Percentiles rank a stretch among this genome's conserved stretches.
Conservation (phyloP, 805 yeast species). For the Danielia reshetovae region DNA sequence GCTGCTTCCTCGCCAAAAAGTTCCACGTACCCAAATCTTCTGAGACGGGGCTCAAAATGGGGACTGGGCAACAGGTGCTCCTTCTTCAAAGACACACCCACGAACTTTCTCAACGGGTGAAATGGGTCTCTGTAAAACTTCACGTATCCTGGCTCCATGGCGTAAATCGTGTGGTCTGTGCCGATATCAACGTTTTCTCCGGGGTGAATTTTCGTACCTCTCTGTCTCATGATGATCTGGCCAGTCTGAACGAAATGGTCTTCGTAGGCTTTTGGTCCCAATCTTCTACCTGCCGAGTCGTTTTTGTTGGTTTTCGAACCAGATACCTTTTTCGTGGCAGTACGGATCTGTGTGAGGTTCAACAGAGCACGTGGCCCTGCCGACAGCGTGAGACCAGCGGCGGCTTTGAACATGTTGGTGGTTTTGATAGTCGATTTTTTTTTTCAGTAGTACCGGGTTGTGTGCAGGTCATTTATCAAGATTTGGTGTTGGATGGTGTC, state of each 20-base stretch:
- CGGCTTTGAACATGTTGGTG: no score
- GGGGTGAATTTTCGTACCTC: conserved; percentile 93
- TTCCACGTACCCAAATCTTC: conserved; percentile 74
- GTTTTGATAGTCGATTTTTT: no score
- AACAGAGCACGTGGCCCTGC: no score
- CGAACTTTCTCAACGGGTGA: conserved; percentile 87
- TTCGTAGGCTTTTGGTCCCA: conserved; percentile 87
- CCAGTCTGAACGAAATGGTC: conserved; percentile 76
- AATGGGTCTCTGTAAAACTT: conserved; percentile 92
- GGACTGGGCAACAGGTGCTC: conserved; percentile 74
- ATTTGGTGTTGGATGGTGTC: no score
- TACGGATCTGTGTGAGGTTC: conserved; percentile 63
- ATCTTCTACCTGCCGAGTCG: conserved; percentile 91
- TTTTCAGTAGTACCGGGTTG: no score
- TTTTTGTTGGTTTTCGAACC: conserved; percentile 93
- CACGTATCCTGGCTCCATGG: conserved; percentile 89
- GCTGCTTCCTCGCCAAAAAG: conserved; percentile 50
- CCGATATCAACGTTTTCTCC: conserved; percentile 92
- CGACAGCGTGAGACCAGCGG: no score
- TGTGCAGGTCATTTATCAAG: no score
- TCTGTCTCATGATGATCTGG: conserved; percentile 84
- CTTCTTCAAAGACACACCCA: conserved; percentile 75
- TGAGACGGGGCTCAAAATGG: conserved; percentile 82
- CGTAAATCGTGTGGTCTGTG: conserved; percentile 87
- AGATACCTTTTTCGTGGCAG: conserved; percentile 89